Evolutionary conservation across 192 early-diverging fungal species (phyloP), one percentile per base, ranked within the genome.

Genomic region (Bifiguratus adelaidae): DNA sequence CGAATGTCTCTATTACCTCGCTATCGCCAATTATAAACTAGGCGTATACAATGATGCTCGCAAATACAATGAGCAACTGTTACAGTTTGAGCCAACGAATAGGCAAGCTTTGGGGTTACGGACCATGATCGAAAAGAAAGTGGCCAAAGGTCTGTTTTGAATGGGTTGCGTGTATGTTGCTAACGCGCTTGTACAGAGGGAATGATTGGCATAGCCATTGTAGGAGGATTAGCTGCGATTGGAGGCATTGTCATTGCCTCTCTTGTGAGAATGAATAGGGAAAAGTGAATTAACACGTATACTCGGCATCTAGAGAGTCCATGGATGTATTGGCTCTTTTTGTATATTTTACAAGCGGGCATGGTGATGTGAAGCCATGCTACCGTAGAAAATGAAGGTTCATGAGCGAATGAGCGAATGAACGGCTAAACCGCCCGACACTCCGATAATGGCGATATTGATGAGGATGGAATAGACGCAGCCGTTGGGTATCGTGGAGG

Each of bases 1-100:
- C 29, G 95, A 98, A 65, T 98, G 95, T 53, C 70, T 95, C 23
- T 98, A 92, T 62, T 98, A 95, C 52, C 55, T 98, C 40, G 87
- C 89, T 4, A 59, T 98, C 13, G 95, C 89, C 6, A 76, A 91
- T 58, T 95, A 80, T 73, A 92, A 90, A 59, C 71, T 93, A 48
- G 83, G 84, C 16, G 80, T 86, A 50, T 97, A 89, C 57, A 65
- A 60, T 32, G 80, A 83, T 50, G 88, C 92, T 1, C 68, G 82
- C 28, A 73, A 81, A n/a, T 86, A 74, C 59, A 89, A 86, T 55
- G 78, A 89, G 26, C 74, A 77, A 38, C 71, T 97, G 16, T 55
- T 97, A 48, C 68, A 82, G 13, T 55, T 83, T 24, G 94, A 97
- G 58, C 85, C 89, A 7, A 62, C 70, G 27, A 97, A 97, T 58